Percentiles rank a stretch among this genome's conserved stretches.
These are phyloP conservation scores for Herpotrichia juniperi DNA, from an alignment of 2,329 filamentous ascomycete genomes.

Conservation along the genomic window DNA sequence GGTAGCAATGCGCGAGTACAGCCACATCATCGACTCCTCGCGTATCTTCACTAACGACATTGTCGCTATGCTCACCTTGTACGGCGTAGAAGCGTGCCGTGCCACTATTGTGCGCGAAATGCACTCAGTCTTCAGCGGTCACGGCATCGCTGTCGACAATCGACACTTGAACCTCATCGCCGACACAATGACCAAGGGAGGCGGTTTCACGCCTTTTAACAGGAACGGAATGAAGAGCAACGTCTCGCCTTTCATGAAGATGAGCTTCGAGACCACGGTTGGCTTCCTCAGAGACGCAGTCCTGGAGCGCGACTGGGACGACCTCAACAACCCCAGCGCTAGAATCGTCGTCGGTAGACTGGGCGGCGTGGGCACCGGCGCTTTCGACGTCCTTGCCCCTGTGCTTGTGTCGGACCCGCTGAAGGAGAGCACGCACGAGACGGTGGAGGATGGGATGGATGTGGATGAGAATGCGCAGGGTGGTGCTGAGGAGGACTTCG, in stretches of 20 bases:
- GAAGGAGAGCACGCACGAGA: slow-evolving; percentile 17
- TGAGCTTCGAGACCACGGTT: slow-evolving; percentile 98
- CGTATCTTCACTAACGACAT: slow-evolving; percentile 92
- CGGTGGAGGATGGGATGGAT: slow-evolving; percentile 16
- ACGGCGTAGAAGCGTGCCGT: slow-evolving; percentile 93
- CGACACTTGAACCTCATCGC: slow-evolving; percentile 94
- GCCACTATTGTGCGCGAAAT: slow-evolving; percentile 87
- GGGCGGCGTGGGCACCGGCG: slow-evolving; percentile 84
- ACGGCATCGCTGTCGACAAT: slow-evolving; percentile 91
- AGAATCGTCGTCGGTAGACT: slow-evolving; percentile 86
- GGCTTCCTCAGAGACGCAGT: slow-evolving; percentile 93
- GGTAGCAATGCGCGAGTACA: slow-evolving; percentile 85
- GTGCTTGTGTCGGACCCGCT: slow-evolving; percentile 37
- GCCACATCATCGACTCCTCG: slow-evolving; percentile 84
- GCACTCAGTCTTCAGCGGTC: slow-evolving; percentile 80
- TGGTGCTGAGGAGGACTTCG: not conserved
- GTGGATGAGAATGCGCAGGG: slow-evolving; percentile 12
- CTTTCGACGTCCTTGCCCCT: slow-evolving; percentile 78
- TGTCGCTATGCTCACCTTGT: slow-evolving; percentile 78
- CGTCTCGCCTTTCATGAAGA: slow-evolving; percentile 93
- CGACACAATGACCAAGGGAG: slow-evolving; percentile 96
- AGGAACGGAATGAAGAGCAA: slow-evolving; percentile 85
- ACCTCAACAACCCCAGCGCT: slow-evolving; percentile 82
- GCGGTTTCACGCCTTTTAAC: slow-evolving; percentile 89
- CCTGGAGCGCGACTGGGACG: slow-evolving; percentile 87